Conservation (phyloP, 164 flowering plant genomes). For the Aristolochia contorta region DNA sequence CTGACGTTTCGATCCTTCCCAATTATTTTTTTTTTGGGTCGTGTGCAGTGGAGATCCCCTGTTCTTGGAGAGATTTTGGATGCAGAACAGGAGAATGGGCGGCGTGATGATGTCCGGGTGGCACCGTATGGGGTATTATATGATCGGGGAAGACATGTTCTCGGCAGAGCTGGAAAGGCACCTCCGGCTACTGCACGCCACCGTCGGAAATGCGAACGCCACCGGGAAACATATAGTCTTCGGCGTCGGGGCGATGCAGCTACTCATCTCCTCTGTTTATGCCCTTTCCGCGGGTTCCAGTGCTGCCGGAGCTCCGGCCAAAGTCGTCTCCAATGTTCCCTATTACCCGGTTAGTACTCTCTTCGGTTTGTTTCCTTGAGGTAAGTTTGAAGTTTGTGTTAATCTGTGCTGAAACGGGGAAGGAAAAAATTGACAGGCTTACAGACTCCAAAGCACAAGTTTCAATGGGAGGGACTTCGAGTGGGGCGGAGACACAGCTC, state of each 20-base stretch:
- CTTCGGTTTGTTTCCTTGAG: too few species aligned
- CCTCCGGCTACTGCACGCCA: conserved; percentile 33
- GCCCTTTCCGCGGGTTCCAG: conserved; percentile 22
- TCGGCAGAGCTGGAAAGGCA: conserved; percentile 31
- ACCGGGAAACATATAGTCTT: conserved; percentile 39
- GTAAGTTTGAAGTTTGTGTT: too few species aligned
- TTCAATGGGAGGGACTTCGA: conserved; percentile 24
- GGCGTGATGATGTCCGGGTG: conserved; percentile 51
- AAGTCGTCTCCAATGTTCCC: conserved; percentile 49
- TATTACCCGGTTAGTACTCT: conserved; percentile 35
- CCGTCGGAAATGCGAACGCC: conserved; percentile 54
- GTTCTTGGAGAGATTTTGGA: conserved; percentile 71
- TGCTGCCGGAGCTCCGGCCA: conserved; percentile 25
- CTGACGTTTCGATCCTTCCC: too few species aligned
- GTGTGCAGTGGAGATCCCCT: conserved; percentile 53
- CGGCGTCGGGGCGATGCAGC: conserved; percentile 72
- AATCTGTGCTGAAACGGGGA: not conserved
- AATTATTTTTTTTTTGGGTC: too few species aligned
- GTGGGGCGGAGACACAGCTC: conserved; percentile 38
- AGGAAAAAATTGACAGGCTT: conserved; percentile 19
- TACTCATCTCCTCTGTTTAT: conserved; percentile 50
- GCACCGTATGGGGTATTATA: conserved; percentile 56
- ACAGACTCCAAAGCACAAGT: conserved; percentile 27
- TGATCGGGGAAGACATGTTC: conserved; percentile 9
- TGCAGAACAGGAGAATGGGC: conserved; percentile 27